Evolutionary conservation across 257 asterid species (phyloP).

Genomic region (Solanum gracilifrons): DNA sequence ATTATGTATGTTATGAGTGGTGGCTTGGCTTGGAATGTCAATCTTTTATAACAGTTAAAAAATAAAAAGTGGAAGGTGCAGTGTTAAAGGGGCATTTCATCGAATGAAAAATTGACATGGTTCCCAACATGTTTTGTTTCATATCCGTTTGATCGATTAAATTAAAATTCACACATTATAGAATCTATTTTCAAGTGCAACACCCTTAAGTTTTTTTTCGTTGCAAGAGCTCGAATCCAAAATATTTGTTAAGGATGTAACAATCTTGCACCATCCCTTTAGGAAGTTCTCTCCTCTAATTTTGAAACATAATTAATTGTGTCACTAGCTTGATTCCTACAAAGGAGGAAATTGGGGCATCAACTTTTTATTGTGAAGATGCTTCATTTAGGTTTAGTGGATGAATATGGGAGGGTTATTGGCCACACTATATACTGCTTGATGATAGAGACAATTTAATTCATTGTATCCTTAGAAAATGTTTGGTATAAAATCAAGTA

Average conservation of each 20-base stretch:
- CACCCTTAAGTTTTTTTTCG: rapidly evolving
- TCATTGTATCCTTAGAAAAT: not conserved
- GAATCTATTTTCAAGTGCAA: not conserved
- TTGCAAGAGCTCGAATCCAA: not conserved
- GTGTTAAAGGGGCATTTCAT: not conserved
- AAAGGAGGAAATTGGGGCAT: not conserved
- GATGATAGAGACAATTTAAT: not conserved
- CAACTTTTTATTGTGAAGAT: not conserved
- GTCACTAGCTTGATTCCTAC: not conserved
- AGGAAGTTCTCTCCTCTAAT: not conserved
- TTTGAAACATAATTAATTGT: not conserved
- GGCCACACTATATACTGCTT: not conserved
- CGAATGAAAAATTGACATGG: constrained; percentile 18
- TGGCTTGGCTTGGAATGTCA: not conserved
- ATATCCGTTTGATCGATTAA: not conserved
- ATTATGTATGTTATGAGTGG: not conserved
- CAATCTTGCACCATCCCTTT: not conserved
- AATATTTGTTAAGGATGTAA: too few species aligned
- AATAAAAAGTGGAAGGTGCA: not conserved
- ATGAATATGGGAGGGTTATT: not conserved
- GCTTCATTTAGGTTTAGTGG: not conserved
- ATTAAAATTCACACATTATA: not conserved
- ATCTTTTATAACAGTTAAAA: not conserved
- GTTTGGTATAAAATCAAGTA: not conserved
- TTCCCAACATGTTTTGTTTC: constrained; percentile 17